A percentile compares a stretch with the other conserved stretches of the same genome.
phyloP scores from a whole-genome alignment of 78 protist species.

The Planoprotostelium fungivorum region DNA sequence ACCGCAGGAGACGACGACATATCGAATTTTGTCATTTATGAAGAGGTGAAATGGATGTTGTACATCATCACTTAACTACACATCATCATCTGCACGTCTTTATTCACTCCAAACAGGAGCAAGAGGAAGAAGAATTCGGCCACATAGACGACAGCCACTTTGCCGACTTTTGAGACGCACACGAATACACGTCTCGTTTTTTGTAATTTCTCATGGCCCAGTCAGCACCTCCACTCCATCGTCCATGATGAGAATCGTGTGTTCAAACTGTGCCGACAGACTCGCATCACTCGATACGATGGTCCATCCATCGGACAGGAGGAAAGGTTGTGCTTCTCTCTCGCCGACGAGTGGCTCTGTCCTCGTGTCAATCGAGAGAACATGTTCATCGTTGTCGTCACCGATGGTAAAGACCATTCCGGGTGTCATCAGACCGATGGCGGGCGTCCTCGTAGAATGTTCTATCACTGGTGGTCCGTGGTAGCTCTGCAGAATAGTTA shows the following conservation, averaged over 20 bases:
- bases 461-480: background rate
- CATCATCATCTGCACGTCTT: no score
- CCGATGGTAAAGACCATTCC: constrained; percentile 94
- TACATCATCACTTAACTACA: no score
- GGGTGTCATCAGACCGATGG: constrained; percentile 67
- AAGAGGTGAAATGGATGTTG: no score
- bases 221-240: constrained; percentile 80
- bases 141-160: no score
- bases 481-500: background rate
- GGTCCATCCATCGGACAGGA: constrained; percentile 96
- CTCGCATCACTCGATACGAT: constrained; percentile 79
- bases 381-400: constrained; percentile 77
- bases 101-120: no score
- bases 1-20: no score
- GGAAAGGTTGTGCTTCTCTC: constrained; percentile 13
- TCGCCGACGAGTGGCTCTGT: background rate
- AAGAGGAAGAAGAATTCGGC: no score
- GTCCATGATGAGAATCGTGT: constrained; percentile 89
- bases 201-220: background rate
- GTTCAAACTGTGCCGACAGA: constrained; percentile 96
- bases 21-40: no score
- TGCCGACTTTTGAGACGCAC: no score
- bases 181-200: no score
- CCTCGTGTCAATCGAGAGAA: background rate
- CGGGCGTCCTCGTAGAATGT: no score